Evolutionary conservation across 2,329 filamentous ascomycete genomes (phyloP).

Genomic region (Trichocomaceae sp.): DNA sequence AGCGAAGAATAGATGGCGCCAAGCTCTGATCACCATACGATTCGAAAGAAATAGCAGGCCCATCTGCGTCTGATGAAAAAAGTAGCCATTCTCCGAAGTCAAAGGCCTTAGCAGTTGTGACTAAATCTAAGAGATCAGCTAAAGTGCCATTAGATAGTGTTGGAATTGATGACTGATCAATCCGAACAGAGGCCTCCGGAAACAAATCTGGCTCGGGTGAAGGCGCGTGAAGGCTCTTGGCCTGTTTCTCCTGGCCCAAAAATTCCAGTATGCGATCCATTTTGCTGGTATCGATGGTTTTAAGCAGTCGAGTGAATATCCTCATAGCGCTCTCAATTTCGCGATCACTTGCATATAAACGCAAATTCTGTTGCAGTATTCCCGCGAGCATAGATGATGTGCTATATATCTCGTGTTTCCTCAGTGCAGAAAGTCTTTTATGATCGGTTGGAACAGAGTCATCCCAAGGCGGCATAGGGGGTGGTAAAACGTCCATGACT

Average conservation of each 20-base stretch:
- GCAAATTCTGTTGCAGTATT: constrained; percentile 29
- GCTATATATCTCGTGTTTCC: constrained; percentile 26
- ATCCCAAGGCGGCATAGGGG: constrained; percentile 30
- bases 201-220: constrained; percentile 1
- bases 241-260: constrained; percentile 15
- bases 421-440: constrained; percentile 19
- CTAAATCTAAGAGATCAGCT: constrained; percentile 46
- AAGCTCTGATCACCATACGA: constrained; percentile 44
- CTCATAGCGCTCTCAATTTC: constrained; percentile 25
- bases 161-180: constrained; percentile 27
- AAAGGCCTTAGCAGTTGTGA: constrained; percentile 41
- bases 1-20: constrained; percentile 49
- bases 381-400: constrained; percentile 29
- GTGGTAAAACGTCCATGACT: constrained; percentile 28
- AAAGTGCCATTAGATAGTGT: constrained; percentile 43
- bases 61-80: constrained; percentile 47
- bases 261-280: constrained; percentile 28
- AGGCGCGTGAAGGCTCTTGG: background rate
- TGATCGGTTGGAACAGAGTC: constrained; percentile 16
- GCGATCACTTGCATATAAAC: constrained; percentile 19
- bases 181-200: constrained; percentile 12
- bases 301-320: constrained; percentile 28
- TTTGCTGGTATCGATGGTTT: constrained; percentile 31
- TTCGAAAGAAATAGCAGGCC: constrained; percentile 43
- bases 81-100: constrained; percentile 50